Evolutionary conservation across 1,284 basidiomycete species (phyloP).

Genomic region (Ganoderma boninense): DNA sequence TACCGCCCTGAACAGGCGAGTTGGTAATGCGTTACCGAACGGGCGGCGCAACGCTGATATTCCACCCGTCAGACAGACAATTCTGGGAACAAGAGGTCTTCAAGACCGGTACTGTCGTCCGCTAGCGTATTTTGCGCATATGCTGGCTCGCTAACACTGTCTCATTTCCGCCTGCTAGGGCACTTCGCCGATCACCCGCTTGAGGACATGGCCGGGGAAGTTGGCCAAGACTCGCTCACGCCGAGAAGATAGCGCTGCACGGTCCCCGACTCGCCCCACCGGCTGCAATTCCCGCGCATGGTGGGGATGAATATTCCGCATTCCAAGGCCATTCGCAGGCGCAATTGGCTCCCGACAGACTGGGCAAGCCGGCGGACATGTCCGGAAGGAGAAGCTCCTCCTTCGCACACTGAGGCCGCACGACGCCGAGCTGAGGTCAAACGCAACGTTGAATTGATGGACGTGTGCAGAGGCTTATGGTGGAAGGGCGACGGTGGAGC

Average conservation of each 20-base stretch:
- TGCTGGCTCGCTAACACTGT: constrained; percentile 7
- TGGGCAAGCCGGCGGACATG: neutral
- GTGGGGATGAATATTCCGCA: neutral
- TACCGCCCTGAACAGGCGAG: constrained; percentile 90
- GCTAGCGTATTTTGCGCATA: neutral
- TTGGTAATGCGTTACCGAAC: constrained; percentile 18
- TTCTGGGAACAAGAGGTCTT: constrained; percentile 95
- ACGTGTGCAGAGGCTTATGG: neutral
- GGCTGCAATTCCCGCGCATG: neutral
- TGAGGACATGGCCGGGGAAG: constrained; percentile 68
- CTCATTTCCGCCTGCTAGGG: constrained; percentile 48
- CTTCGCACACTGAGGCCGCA: neutral
- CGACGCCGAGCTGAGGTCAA: neutral
- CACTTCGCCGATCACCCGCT: constrained; percentile 89
- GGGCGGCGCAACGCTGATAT: constrained; percentile 34
- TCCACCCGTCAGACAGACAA: constrained; percentile 78
- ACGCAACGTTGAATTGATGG: neutral
- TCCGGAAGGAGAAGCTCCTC: neutral
- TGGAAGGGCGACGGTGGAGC: neutral
- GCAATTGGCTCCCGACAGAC: neutral
- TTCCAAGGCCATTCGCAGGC: no score
- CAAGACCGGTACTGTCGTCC: constrained; percentile 80
- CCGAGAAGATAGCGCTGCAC: constrained; percentile 78
- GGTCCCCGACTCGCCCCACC: neutral
- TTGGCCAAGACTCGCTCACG: constrained; percentile 27